Conservation (phyloP, 768 basidiomycete genomes). For the Macrolepiota albuminosa region DNA sequence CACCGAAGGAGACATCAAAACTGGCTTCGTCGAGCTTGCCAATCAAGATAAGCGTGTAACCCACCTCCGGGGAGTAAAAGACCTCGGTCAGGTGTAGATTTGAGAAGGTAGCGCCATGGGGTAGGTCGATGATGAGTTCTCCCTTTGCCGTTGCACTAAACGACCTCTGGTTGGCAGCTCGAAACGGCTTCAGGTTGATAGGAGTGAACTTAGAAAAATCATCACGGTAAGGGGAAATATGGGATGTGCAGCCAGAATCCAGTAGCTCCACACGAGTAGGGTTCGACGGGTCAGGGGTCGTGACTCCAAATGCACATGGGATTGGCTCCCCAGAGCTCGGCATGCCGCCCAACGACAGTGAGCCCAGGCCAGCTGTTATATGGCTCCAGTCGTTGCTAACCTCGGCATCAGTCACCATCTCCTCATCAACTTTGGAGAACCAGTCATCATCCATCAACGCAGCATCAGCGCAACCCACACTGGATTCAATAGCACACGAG, state of each 20-base stretch:
- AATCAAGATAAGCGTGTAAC: conserved; percentile 32
- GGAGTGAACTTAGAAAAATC: conserved; percentile 19
- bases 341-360: not conserved
- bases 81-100: conserved; percentile 26
- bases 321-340: not conserved
- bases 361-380: not conserved
- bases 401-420: not conserved
- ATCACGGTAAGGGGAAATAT: conserved; percentile 13
- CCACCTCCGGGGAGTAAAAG: conserved; percentile 31
- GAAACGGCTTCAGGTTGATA: conserved; percentile 21
- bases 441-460: not conserved
- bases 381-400: not conserved
- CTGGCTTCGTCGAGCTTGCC: conserved; percentile 30
- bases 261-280: conserved; percentile 6
- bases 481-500: not conserved
- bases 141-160: conserved; percentile 27
- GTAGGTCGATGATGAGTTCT: conserved; percentile 27
- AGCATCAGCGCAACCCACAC: not conserved
- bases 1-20: conserved; percentile 21
- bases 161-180: conserved; percentile 26
- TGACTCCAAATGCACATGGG: not conserved
- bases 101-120: conserved; percentile 20
- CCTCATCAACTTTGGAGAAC: not conserved
- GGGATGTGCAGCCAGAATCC: conserved; percentile 10
- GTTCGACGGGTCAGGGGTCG: not conserved